A percentile compares a stretch with the other conserved stretches of the same genome.
These are phyloP conservation scores for Penicillium parvum DNA, from an alignment of 495 filamentous ascomycete species.

Conservation along the genomic window DNA sequence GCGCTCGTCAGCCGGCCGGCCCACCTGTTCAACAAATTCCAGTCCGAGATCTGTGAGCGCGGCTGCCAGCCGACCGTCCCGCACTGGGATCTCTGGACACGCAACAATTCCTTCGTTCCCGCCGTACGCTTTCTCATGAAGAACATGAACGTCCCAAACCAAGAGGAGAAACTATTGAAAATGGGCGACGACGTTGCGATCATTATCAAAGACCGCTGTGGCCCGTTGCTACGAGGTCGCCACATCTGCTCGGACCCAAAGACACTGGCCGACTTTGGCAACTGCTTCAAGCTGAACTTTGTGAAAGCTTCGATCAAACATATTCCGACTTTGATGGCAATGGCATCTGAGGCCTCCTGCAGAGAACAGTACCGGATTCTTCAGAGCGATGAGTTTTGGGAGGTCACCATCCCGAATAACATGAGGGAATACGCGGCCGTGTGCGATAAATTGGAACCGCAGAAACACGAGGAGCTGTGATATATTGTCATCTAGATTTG, in stretches of 20 bases:
- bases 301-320: slow-evolving; percentile 33
- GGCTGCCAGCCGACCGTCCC: slow-evolving; percentile 42
- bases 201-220: slow-evolving; percentile 37
- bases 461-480: slow-evolving; percentile 10
- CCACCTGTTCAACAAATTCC: slow-evolving; percentile 37
- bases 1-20: slow-evolving; percentile 33
- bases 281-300: slow-evolving; percentile 42
- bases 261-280: slow-evolving; percentile 37
- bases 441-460: slow-evolving; percentile 26
- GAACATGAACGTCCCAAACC: slow-evolving; percentile 30
- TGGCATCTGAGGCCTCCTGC: slow-evolving; percentile 39
- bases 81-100: slow-evolving; percentile 46
- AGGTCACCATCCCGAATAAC: slow-evolving; percentile 38
- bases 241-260: slow-evolving; percentile 38
- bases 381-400: slow-evolving; percentile 36
- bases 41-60: slow-evolving; percentile 38
- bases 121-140: slow-evolving; percentile 37
- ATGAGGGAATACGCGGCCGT: slow-evolving; percentile 42
- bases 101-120: slow-evolving; percentile 41
- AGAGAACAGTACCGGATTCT: slow-evolving; percentile 34
- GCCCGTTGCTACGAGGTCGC: slow-evolving; percentile 27
- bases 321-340: slow-evolving; percentile 31
- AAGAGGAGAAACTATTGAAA: slow-evolving; percentile 32
- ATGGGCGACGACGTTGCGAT: slow-evolving; percentile 41
- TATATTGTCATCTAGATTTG: slow-evolving; percentile 11